Base-by-base conservation (phyloP, 164 flowering plant species). In the Chloranthus sessilifolius region DNA sequence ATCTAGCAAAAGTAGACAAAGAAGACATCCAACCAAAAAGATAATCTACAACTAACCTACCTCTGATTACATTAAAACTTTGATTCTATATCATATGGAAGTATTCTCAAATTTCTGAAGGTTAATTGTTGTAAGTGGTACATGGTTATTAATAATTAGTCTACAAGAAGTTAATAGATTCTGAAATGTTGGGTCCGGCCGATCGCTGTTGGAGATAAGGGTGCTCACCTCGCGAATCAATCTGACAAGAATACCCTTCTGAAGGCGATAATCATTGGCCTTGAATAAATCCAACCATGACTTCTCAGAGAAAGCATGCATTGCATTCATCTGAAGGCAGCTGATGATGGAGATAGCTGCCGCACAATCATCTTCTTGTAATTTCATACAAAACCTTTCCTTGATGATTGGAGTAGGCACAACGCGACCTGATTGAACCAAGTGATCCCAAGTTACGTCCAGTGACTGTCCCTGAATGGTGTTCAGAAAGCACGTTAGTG, bases 381-480 rank as follows among this genome's bases (percentile, higher is more conserved):
- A 61, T 63, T 71, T 78, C 66, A 62, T 30, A 62, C 77, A 66
- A 59, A 88, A 83, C 54, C 86, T 74, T 60, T 83, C 95, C 58
- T 74, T 70, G 23, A 79, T 28, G 28, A 91, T 83, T 29, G 76
- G 50, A 17, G 73, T 53, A 3, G 95, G 95, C 30, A 73, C 77
- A 26, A 33, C 34, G 24, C 77, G 74, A 50, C 63, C 72, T 16
- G 63, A 57, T 36, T 34, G 62, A 25, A 62, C 61, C 72, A 88
- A 60, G 61, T 82, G 80, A 45, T 70, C 64, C 91, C 89, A 91
- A 11, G 96, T 80, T 52, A 53, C 64, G 33, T 87, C 95, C 69
- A 87, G 41, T 9, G 69, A 47, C 37, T 75, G 79, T n/a, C 46
- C 78, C 96, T 88, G 74, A 14, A 62, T 33, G 56, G 35, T 33